Conservation (phyloP, 768 basidiomycete genomes). For the Lepiota venenata region DNA sequence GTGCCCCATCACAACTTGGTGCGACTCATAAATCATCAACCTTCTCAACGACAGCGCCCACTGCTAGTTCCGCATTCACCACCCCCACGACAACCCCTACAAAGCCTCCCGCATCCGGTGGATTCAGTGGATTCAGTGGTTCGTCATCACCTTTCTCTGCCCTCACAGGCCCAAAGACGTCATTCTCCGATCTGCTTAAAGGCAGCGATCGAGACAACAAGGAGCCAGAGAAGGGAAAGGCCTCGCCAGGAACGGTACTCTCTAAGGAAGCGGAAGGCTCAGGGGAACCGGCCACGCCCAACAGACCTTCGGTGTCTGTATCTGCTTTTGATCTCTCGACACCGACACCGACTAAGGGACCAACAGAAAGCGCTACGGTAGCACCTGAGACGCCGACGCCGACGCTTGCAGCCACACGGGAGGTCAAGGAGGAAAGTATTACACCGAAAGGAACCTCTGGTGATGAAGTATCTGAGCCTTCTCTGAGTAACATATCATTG, state of each 20-base stretch:
- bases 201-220: slow-evolving; percentile 25
- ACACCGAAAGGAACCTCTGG: not conserved
- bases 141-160: slow-evolving; percentile 38
- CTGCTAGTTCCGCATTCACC: slow-evolving; percentile 19
- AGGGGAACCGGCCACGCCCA: not conserved
- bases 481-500: slow-evolving; percentile 14
- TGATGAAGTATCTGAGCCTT: slow-evolving; percentile 5
- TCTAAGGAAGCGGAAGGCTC: not conserved
- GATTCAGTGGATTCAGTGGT: slow-evolving; percentile 52
- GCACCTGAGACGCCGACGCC: slow-evolving; percentile 4
- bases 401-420: not conserved
- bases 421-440: slow-evolving; percentile 1
- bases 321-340: not conserved
- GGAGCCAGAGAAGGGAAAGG: slow-evolving; percentile 17
- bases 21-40: slow-evolving; percentile 12
- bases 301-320: not conserved
- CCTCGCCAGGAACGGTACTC: slow-evolving; percentile 2
- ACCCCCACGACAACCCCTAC: slow-evolving; percentile 24
- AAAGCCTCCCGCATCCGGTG: slow-evolving; percentile 30
- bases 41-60: slow-evolving; percentile 18
- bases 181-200: slow-evolving; percentile 59
- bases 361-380: not conserved
- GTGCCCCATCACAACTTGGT: slow-evolving; percentile 29
- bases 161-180: slow-evolving; percentile 38
- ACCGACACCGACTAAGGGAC: not conserved